Evolutionary conservation across 306 rosid genomes (phyloP).

Genomic region (Begonia masoniana): DNA sequence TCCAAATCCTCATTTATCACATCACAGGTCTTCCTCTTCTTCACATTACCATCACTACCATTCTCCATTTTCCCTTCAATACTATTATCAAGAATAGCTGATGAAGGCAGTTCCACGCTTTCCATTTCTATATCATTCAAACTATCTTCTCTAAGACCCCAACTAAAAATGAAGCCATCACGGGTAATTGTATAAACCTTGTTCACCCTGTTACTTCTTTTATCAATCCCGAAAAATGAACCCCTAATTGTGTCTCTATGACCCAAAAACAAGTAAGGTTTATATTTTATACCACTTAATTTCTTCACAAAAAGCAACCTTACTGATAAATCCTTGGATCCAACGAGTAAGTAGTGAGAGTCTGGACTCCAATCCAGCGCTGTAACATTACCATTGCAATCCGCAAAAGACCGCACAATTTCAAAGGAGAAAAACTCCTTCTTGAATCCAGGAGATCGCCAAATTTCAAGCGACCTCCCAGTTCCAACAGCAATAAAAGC

Average conservation of each 20-base stretch:
- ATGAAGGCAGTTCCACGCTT: slow-evolving; percentile 31
- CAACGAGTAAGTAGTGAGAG: slow-evolving; percentile 47
- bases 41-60: slow-evolving; percentile 20
- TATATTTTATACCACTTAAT: slow-evolving; percentile 18
- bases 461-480: slow-evolving; percentile 72
- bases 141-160: slow-evolving; percentile 32
- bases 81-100: slow-evolving; percentile 55
- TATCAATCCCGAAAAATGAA: slow-evolving; percentile 55
- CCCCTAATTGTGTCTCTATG: slow-evolving; percentile 77
- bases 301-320: slow-evolving; percentile 45
- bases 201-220: slow-evolving; percentile 37
- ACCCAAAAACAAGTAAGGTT: slow-evolving; percentile 60
- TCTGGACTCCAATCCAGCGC: slow-evolving; percentile 76
- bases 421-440: slow-evolving; percentile 64
- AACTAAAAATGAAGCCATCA: slow-evolving; percentile 55
- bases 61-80: slow-evolving; percentile 31
- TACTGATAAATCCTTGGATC: slow-evolving; percentile 78
- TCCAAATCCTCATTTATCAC: slow-evolving; percentile 17
- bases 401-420: slow-evolving; percentile 51
- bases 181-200: slow-evolving; percentile 61
- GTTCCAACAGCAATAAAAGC: slow-evolving; percentile 50
- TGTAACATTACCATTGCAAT: slow-evolving; percentile 40
- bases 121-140: slow-evolving; percentile 25
- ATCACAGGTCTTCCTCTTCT: slow-evolving; percentile 42
- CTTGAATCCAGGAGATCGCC: slow-evolving; percentile 75